These are phyloP conservation scores for Coemansia sp. DNA, from an alignment of 192 early-diverging fungal species.

Conservation along the genomic window DNA sequence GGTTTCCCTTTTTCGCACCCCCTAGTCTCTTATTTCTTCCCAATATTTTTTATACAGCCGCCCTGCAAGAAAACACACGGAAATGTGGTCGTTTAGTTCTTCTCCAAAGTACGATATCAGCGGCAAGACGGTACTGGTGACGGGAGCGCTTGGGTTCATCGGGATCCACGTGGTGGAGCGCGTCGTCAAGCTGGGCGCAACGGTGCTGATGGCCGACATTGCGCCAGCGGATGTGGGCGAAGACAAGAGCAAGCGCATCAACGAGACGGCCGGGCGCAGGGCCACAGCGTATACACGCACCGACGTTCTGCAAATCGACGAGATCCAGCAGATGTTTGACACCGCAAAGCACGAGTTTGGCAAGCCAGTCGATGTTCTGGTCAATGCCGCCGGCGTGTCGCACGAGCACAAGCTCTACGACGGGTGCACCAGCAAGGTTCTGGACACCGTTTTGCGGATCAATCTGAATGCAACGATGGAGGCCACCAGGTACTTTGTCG, in stretches of 20 bases:
- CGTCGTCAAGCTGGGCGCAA: constrained; percentile 8
- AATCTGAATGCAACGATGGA: constrained; percentile 27
- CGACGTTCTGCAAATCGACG: constrained; percentile 9
- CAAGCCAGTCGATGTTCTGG: constrained; percentile 33
- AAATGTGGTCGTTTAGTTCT: background rate
- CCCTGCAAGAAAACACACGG: background rate
- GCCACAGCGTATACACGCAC: constrained; percentile 14
- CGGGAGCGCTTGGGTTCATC: constrained; percentile 25
- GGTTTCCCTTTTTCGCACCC: no score
- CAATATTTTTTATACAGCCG: background rate
- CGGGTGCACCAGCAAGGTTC: constrained; percentile 8
- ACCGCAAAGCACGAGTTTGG: constrained; percentile 19
- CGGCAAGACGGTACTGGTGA: constrained; percentile 31
- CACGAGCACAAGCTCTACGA: constrained; percentile 14
- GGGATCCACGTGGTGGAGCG: constrained; percentile 13
- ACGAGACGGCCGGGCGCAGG: background rate
- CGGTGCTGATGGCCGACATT: constrained; percentile 24
- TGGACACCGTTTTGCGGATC: constrained; percentile 9
- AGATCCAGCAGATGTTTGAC: constrained; percentile 21
- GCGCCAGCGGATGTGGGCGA: constrained; percentile 7
- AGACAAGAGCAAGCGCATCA: background rate
- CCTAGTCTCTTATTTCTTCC: background rate
- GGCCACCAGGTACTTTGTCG: constrained; percentile 15
- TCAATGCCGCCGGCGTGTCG: constrained; percentile 49
- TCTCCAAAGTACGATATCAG: constrained; percentile 1